Evolutionary conservation across 352 stramenopile genomes (phyloP).

Genomic region (Phytophthora podocarpi): DNA sequence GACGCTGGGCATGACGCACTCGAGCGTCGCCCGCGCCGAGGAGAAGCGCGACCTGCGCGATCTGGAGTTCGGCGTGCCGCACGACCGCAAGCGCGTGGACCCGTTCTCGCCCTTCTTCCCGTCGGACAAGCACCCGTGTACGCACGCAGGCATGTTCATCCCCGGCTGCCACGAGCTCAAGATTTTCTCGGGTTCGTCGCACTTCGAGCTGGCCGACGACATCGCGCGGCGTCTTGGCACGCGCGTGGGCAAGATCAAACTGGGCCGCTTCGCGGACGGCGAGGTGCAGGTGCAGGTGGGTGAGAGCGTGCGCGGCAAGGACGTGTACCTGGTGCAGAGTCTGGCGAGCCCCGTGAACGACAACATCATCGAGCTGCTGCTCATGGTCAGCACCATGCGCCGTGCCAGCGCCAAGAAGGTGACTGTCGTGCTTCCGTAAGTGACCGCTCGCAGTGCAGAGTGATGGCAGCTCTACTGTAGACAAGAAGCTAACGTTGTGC

Average conservation of each 20-base stretch:
- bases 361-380: conserved; percentile 94
- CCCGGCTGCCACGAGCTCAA: conserved; percentile 93
- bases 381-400: conserved; percentile 95
- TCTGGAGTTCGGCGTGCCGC: conserved; percentile 84
- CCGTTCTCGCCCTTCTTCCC: conserved; percentile 90
- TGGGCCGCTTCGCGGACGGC: conserved; percentile 92
- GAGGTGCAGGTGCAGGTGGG: conserved; percentile 94
- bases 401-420: conserved; percentile 94
- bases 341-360: conserved; percentile 93
- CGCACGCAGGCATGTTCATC: conserved; percentile 92
- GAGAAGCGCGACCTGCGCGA: conserved; percentile 84
- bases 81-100: conserved; percentile 89
- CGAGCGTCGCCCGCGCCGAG: conserved; percentile 40
- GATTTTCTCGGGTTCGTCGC: conserved; percentile 92
- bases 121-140: conserved; percentile 91
- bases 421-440: conserved; percentile 93
- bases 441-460: conserved; percentile 3
- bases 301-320: conserved; percentile 92
- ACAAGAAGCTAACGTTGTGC: conserved; percentile 2
- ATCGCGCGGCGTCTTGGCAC: conserved; percentile 89
- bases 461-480: not conserved
- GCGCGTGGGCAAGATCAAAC: conserved; percentile 87
- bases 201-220: conserved; percentile 90
- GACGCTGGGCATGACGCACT: conserved; percentile 49
- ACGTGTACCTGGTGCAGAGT: conserved; percentile 95